Conservation (phyloP, 306 rosid genomes). For the Citrullus colocynthis region DNA sequence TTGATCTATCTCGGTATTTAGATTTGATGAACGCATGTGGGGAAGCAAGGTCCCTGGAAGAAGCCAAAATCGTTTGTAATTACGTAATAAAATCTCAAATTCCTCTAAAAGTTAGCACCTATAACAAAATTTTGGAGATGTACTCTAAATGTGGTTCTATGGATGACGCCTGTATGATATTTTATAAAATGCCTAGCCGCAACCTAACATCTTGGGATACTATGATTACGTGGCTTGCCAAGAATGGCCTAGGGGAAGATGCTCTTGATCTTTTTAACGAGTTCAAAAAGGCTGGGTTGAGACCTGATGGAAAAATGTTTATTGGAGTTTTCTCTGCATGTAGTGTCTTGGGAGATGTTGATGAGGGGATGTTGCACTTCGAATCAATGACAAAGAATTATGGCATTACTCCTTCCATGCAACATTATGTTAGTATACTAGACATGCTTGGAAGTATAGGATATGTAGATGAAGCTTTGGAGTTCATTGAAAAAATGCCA, state of each 20-base stretch:
- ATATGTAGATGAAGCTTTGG: slow-evolving; percentile 62
- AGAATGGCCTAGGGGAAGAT: slow-evolving; percentile 59
- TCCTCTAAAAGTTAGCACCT: slow-evolving; percentile 41
- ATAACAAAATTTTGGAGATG: slow-evolving; percentile 59
- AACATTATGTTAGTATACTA: slow-evolving; percentile 48
- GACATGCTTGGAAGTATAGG: slow-evolving; percentile 71
- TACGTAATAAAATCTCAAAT: slow-evolving; percentile 23
- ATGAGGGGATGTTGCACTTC: slow-evolving; percentile 60
- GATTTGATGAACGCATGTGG: slow-evolving; percentile 43
- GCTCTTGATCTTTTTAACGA: slow-evolving; percentile 55
- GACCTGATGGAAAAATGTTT: slow-evolving; percentile 62
- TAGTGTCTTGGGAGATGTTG: slow-evolving; percentile 41
- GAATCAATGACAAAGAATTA: slow-evolving; percentile 51
- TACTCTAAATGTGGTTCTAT: slow-evolving; percentile 66
- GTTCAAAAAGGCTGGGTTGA: slow-evolving; percentile 46
- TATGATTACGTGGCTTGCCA: slow-evolving; percentile 58
- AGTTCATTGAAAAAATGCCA: slow-evolving; percentile 62
- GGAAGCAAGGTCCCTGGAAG: slow-evolving; percentile 44
- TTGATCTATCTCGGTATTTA: slow-evolving; percentile 37
- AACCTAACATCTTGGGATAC: slow-evolving; percentile 75
- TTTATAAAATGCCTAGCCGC: slow-evolving; percentile 41
- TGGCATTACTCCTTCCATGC: slow-evolving; percentile 50
- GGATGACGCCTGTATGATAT: slow-evolving; percentile 44
- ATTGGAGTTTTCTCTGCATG: slow-evolving; percentile 53
- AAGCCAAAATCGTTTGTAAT: slow-evolving; percentile 48